These are phyloP conservation scores for Hyparrhenia diplandra DNA, from an alignment of 176 grass and related monocot species.

Conservation along the genomic window DNA sequence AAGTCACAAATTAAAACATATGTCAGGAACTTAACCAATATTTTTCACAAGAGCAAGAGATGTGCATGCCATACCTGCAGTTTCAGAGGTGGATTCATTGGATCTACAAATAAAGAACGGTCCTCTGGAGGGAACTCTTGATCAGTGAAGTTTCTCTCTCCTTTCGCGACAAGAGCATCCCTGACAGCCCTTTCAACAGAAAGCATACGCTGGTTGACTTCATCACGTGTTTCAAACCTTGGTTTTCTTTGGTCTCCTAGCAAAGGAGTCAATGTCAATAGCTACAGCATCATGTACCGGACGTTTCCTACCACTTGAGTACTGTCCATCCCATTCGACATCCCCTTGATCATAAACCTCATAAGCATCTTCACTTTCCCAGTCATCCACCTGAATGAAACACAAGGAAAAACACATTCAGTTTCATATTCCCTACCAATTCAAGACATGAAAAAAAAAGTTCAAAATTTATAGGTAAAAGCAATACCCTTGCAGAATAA, in stretches of 20 bases:
- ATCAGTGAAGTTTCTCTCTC: constrained; percentile 85
- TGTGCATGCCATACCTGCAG: constrained; percentile 64
- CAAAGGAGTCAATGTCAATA: constrained; percentile 86
- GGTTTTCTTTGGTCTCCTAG: constrained; percentile 82
- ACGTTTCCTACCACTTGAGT: constrained; percentile 93
- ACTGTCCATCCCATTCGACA: constrained; percentile 98
- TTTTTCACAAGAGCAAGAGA: constrained; percentile 4
- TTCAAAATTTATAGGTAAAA: background rate
- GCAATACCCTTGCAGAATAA: constrained; percentile 85
- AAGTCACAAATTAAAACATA: constrained; percentile 23
- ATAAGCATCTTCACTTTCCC: constrained; percentile 90
- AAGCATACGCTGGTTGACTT: constrained; percentile 90
- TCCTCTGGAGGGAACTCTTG: constrained; percentile 92
- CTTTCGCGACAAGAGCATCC: constrained; percentile 84
- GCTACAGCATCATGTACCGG: constrained; percentile 62
- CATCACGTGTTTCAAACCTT: constrained; percentile 87
- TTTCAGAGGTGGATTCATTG: constrained; percentile 68
- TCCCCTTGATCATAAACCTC: constrained; percentile 92
- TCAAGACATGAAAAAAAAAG: constrained; percentile 21
- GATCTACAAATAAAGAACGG: constrained; percentile 81
- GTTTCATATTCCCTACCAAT: constrained; percentile 19
- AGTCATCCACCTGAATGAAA: constrained; percentile 73
- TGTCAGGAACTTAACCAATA: constrained; percentile 20
- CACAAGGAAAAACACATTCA: constrained; percentile 15
- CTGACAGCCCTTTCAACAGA: constrained; percentile 96